A percentile compares a stretch with the other conserved stretches of the same genome.
These are phyloP conservation scores for Pichia membranifaciens DNA, from an alignment of 805 yeast genomes.

Conservation along the genomic window DNA sequence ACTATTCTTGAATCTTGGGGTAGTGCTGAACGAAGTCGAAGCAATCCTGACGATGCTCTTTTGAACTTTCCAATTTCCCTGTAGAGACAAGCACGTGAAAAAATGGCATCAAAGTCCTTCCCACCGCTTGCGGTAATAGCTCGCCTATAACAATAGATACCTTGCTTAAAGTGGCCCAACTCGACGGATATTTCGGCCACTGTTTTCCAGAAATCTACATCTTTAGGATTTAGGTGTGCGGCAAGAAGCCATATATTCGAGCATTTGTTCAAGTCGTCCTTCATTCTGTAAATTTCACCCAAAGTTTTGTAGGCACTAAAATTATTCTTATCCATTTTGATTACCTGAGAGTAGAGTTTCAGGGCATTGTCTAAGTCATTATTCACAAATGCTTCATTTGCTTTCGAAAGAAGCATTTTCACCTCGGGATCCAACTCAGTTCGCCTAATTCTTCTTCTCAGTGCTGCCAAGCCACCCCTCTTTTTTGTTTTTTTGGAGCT, in stretches of 20 bases:
- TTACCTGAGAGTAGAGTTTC: slow-evolving; percentile 57
- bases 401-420: slow-evolving; percentile 55
- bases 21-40: slow-evolving; percentile 45
- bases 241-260: slow-evolving; percentile 79
- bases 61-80: slow-evolving; percentile 60
- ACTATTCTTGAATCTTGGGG: slow-evolving; percentile 59
- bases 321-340: slow-evolving; percentile 70
- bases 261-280: slow-evolving; percentile 63
- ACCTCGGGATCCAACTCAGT: slow-evolving; percentile 68
- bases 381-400: slow-evolving; percentile 74
- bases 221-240: slow-evolving; percentile 70
- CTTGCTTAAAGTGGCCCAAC: slow-evolving; percentile 67
- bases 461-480: slow-evolving; percentile 31
- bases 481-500: slow-evolving; percentile 16
- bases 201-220: slow-evolving; percentile 69
- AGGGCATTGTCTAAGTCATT: slow-evolving; percentile 57
- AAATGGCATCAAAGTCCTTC: slow-evolving; percentile 49
- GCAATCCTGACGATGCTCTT: slow-evolving; percentile 70
- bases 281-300: slow-evolving; percentile 73
- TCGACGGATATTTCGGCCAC: slow-evolving; percentile 66
- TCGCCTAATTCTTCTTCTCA: slow-evolving; percentile 36
- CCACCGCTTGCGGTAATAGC: slow-evolving; percentile 44
- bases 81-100: slow-evolving; percentile 62
- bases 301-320: slow-evolving; percentile 81
- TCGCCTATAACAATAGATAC: slow-evolving; percentile 68